phyloP scores from a whole-genome alignment of 2,329 filamentous ascomycete species.

The Colletotrichum melonis region DNA sequence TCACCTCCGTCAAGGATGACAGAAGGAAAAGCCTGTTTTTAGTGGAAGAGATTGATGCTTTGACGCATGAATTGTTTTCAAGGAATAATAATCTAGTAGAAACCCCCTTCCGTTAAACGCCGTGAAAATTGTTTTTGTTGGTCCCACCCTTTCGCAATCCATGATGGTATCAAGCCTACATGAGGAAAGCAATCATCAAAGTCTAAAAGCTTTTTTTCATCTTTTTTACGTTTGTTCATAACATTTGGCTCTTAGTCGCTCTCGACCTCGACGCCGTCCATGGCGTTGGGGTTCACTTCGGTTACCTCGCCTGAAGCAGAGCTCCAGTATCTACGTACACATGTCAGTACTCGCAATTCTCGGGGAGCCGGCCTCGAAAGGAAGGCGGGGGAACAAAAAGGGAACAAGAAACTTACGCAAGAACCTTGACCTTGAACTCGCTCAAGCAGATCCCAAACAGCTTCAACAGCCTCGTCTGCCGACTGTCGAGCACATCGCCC shows the following conservation, averaged over 20 bases:
- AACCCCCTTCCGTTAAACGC: slow-evolving; percentile 25
- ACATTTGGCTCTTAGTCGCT: slow-evolving; percentile 21
- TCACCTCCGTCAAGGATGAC: background rate
- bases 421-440: slow-evolving; percentile 86
- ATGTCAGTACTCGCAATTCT: slow-evolving; percentile 5
- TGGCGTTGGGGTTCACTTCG: slow-evolving; percentile 57
- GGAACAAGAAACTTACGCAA: slow-evolving; percentile 67
- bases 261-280: slow-evolving; percentile 49
- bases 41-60: slow-evolving; percentile 9
- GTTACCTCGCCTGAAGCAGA: slow-evolving; percentile 69
- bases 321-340: slow-evolving; percentile 66
- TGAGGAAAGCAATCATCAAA: slow-evolving; percentile 36
- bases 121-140: slow-evolving; percentile 27
- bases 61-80: slow-evolving; percentile 17
- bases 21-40: background rate
- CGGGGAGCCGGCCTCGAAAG: no score
- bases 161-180: slow-evolving; percentile 38
- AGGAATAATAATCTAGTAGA: slow-evolving; percentile 14
- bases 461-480: slow-evolving; percentile 94
- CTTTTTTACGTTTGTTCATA: background rate
- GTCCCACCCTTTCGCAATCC: slow-evolving; percentile 33
- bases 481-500: slow-evolving; percentile 86
- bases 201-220: slow-evolving; percentile 22
- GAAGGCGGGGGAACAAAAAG: no score
- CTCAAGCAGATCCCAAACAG: slow-evolving; percentile 91